Base-by-base conservation (phyloP, 179 eudicot genomes). In the Silene vulgaris region DNA sequence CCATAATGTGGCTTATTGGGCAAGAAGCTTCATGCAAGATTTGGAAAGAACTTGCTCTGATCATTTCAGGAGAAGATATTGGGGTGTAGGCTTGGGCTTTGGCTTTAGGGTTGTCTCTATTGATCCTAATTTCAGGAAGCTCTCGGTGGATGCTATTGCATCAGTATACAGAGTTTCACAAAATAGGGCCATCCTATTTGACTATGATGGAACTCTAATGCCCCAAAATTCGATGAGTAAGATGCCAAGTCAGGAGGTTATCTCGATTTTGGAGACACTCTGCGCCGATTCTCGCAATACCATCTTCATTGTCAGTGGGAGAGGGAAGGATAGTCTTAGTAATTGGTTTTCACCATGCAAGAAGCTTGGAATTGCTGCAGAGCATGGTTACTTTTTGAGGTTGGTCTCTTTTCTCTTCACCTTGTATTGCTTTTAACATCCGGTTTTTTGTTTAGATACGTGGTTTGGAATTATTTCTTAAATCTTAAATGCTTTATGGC, bases 361-460 rank as follows among this genome's bases (percentile, higher is more conserved):
- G 82, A 88, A 84, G 81, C 88, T 92, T 69, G 97, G 97, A 65
- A 88, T 92, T 85, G 96, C 97, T 32, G 97, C 96, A 32, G 97
- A 92, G 82, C 97, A 92, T 84, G 97, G 97, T 43, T 92, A 89
- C 76, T 87, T 86, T 75, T 75, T 92, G 80, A 92, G 97, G 97
- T 92, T 23, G 30, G 77, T 79, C 73, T 76, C 67, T 56, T 48
- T 50, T 63, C 11, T 13, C 64, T 50, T 59, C 30, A 20, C 19
- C 16, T 12, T 8, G 54, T 40, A 57, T 3, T 43, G 23, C 72
- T 20, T 69, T 26, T 20, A 26, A 16, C 72, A 40, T 20, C 48
- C 3, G 37, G 3, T 67, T 35, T 66, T 66, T n/a, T 35, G 8
- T 45, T 48, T 19, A 8, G 9, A 8, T 65, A 29, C 11, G 11